A percentile compares a stretch with the other conserved stretches of the same genome.
phyloP scores from a whole-genome alignment of 2,329 filamentous ascomycete genomes.

The Ophiostoma triangulosporum region DNA sequence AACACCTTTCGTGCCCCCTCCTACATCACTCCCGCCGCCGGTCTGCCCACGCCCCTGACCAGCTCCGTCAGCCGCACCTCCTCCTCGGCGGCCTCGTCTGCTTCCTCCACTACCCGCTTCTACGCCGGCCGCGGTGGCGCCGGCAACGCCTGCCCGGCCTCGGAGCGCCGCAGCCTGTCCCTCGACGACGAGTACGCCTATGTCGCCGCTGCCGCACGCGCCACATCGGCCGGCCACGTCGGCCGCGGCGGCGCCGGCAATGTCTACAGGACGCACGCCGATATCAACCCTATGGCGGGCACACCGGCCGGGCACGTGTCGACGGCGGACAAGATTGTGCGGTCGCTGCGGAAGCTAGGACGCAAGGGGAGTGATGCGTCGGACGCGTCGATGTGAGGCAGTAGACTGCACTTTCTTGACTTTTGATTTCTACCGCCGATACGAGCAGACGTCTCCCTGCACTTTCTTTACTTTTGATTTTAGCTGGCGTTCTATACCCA shows the following conservation, averaged over 20 bases:
- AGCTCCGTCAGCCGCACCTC: conserved; percentile 20
- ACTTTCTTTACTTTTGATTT: background rate
- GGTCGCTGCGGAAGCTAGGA: background rate
- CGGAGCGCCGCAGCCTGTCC: conserved; percentile 43
- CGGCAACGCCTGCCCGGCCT: conserved; percentile 44
- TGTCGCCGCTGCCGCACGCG: conserved; percentile 37
- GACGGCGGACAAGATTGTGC: conserved; percentile 7
- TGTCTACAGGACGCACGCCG: conserved; percentile 19
- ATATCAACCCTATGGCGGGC: background rate
- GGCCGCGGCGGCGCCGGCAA: conserved; percentile 54
- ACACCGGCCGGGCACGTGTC: conserved; percentile 1
- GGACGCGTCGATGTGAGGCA: too few species aligned
- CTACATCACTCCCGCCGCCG: conserved; percentile 33
- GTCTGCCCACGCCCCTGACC: conserved; percentile 34
- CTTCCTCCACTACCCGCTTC: conserved; percentile 36
- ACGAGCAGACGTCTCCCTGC: too few species aligned
- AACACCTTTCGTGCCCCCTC: conserved; percentile 36
- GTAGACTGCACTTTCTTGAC: too few species aligned
- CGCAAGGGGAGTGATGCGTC: conserved; percentile 22
- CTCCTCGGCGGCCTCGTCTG: conserved; percentile 18
- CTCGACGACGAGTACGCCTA: conserved; percentile 55
- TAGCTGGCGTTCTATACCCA: background rate
- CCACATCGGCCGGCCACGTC: conserved; percentile 42
- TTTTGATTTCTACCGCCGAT: too few species aligned
- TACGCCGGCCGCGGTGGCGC: conserved; percentile 54